These are phyloP conservation scores for Gyrodon lividus DNA, from an alignment of 768 basidiomycete genomes.

Conservation along the genomic window DNA sequence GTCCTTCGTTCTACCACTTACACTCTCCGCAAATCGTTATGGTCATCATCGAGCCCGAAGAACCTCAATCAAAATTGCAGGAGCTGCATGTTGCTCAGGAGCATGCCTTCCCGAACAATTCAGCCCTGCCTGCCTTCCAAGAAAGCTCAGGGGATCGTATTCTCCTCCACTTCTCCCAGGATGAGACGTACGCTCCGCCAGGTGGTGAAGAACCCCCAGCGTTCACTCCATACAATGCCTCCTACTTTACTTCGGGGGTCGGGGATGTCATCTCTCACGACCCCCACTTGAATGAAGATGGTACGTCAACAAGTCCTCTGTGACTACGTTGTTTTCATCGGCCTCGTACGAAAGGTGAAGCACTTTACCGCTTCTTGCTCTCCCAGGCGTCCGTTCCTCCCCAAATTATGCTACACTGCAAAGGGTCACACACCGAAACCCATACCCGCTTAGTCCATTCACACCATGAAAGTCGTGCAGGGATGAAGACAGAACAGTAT, in stretches of 20 bases:
- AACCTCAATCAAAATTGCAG: neutral
- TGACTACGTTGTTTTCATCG: neutral
- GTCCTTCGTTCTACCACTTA: neutral
- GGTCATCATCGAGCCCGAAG: constrained; percentile 9
- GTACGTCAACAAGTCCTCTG: constrained; percentile 27
- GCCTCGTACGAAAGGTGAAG: constrained; percentile 48
- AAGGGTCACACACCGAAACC: constrained; percentile 57
- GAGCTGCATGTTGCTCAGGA: neutral
- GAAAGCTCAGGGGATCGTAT: constrained; percentile 23
- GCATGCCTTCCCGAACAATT: neutral
- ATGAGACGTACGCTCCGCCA: constrained; percentile 20
- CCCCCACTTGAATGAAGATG: constrained; percentile 63
- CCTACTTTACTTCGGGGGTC: constrained; percentile 47
- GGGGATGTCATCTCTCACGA: constrained; percentile 71
- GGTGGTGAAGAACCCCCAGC: constrained; percentile 55
- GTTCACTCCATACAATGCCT: constrained; percentile 63
- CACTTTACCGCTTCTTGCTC: constrained; percentile 72
- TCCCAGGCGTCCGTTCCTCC: constrained; percentile 50
- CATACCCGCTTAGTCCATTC: constrained; percentile 45
- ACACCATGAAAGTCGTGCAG: constrained; percentile 33
- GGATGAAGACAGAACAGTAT: constrained; percentile 46
- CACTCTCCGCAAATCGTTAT: constrained; percentile 1
- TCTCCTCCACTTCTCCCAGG: constrained; percentile 23
- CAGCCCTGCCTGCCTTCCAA: constrained; percentile 28
- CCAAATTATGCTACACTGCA: constrained; percentile 43